These are phyloP conservation scores for Aspergillus ustus DNA, from an alignment of 2,329 filamentous ascomycete genomes.

Conservation along the genomic window DNA sequence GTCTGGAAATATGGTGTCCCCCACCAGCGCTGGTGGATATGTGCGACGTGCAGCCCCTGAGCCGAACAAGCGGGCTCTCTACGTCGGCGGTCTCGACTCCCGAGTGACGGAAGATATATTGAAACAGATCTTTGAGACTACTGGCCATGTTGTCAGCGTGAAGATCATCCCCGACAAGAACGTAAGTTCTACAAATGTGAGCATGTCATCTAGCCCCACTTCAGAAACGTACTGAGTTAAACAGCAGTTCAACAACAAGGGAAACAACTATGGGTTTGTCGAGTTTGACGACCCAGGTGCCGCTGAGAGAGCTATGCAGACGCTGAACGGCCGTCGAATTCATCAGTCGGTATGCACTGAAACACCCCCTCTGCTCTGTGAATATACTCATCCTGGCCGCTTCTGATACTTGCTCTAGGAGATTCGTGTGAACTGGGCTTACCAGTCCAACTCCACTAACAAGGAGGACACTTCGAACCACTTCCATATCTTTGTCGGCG, in stretches of 20 bases:
- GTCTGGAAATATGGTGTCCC: slow-evolving; percentile 80
- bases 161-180: slow-evolving; percentile 99
- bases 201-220: neutral
- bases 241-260: slow-evolving; percentile 72
- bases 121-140: slow-evolving; percentile 98
- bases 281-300: slow-evolving; percentile 98
- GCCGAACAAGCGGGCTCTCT: slow-evolving; percentile 96
- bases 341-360: slow-evolving; percentile 79
- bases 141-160: slow-evolving; percentile 95
- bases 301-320: slow-evolving; percentile 96
- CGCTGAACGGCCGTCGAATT: slow-evolving; percentile 90
- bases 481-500: slow-evolving; percentile 98
- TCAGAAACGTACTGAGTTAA: slow-evolving; percentile 21
- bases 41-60: slow-evolving; percentile 91
- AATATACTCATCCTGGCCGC: neutral
- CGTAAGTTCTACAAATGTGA: slow-evolving; percentile 61
- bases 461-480: slow-evolving; percentile 99
- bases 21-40: slow-evolving; percentile 78
- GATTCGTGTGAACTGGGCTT: slow-evolving; percentile 99
- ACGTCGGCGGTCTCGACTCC: slow-evolving; percentile 92
- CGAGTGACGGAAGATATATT: slow-evolving; percentile 95
- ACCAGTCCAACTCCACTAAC: slow-evolving; percentile 90
- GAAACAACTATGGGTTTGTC: slow-evolving; percentile 98
- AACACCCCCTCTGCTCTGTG: neutral
- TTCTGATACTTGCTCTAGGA: slow-evolving; percentile 63